These are phyloP conservation scores for Thielaviopsis populi DNA, from an alignment of 2,329 filamentous ascomycete species.

Conservation along the genomic window DNA sequence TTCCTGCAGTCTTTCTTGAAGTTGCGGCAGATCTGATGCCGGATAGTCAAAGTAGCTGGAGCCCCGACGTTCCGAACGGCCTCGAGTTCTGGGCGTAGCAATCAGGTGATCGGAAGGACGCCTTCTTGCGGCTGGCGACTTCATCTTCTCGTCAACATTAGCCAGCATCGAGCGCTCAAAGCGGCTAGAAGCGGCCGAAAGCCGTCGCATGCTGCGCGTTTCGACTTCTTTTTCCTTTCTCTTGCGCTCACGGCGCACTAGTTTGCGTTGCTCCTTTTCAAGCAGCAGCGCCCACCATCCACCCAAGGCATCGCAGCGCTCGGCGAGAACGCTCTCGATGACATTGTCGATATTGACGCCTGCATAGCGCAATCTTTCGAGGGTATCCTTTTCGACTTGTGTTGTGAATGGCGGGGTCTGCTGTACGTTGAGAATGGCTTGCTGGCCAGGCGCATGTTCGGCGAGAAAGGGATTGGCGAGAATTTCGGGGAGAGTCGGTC, in stretches of 20 bases:
- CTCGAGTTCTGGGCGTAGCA: slow-evolving; percentile 49
- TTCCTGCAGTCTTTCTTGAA: slow-evolving; percentile 43
- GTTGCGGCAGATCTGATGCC: slow-evolving; percentile 58
- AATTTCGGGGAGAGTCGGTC: slow-evolving; percentile 72
- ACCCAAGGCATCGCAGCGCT: slow-evolving; percentile 76
- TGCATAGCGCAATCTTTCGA: slow-evolving; percentile 83
- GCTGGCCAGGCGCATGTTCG: slow-evolving; percentile 75
- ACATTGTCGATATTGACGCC: slow-evolving; percentile 90
- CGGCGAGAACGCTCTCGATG: slow-evolving; percentile 81
- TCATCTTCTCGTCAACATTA: slow-evolving; percentile 61
- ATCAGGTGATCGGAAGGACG: slow-evolving; percentile 30
- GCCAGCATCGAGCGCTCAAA: slow-evolving; percentile 65
- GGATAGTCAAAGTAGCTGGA: slow-evolving; percentile 49
- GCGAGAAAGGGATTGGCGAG: slow-evolving; percentile 74
- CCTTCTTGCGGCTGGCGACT: slow-evolving; percentile 9
- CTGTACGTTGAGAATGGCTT: slow-evolving; percentile 72
- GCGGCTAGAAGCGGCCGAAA: slow-evolving; percentile 81
- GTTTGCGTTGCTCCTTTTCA: slow-evolving; percentile 88
- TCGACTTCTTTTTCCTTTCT: slow-evolving; percentile 74
- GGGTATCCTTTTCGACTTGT: slow-evolving; percentile 70
- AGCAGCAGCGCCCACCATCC: slow-evolving; percentile 94
- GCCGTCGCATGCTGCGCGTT: slow-evolving; percentile 58
- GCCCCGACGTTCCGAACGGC: slow-evolving; percentile 63
- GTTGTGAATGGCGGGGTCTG: slow-evolving; percentile 74
- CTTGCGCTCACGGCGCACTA: slow-evolving; percentile 62